Base-by-base conservation (phyloP, 148 eudicot genomes). In the Camellia sinensis region DNA sequence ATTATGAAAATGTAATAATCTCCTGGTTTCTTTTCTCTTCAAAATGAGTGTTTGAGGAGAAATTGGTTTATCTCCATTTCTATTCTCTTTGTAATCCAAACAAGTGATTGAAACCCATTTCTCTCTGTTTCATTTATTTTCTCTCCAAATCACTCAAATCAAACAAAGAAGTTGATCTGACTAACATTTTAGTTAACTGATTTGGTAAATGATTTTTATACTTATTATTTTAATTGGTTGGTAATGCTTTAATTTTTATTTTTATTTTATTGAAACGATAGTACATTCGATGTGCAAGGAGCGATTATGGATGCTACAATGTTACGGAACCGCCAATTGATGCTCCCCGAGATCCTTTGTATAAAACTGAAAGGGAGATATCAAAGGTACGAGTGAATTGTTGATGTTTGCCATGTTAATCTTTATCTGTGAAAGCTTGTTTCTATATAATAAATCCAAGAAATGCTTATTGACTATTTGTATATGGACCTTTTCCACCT, bases 281-380 rank as follows among this genome's bases (percentile, higher is more conserved):
- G 99, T 94, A 94, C 82, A 97, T 97, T 74, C 84, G 99, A 80
- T 97, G 99, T 82, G 95, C 98, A 68, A 89, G 80, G 88, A 92
- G 94, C 85, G 99, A 97, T 84, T 97, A 86, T 86, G 99, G 99
- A 61, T 83, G 94, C 80, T 92, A 94, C 86, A 90, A 94, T 82
- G 91, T 91, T 62, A 94, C 97, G 22, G 99, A 94, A 81, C 99
- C 98, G 74, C 99, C 98, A 54, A 90, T 97, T 84, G 99, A 97
- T 81, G 98, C 97, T 63, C 97, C 94, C 79, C 86, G 98, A 84
- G 99, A 97, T 87, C 99, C 99, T n/a, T 80, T 94, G 87, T 97
- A 94, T 78, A 97, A 94, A 85, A 86, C 98, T 53, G 97, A 97
- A 80, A 88, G 89, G 81, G 95, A 97, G 84, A 80, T 97, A 15